Evolutionary conservation across 2,329 filamentous ascomycete genomes (phyloP).

Genomic region (Xylaria sp.): DNA sequence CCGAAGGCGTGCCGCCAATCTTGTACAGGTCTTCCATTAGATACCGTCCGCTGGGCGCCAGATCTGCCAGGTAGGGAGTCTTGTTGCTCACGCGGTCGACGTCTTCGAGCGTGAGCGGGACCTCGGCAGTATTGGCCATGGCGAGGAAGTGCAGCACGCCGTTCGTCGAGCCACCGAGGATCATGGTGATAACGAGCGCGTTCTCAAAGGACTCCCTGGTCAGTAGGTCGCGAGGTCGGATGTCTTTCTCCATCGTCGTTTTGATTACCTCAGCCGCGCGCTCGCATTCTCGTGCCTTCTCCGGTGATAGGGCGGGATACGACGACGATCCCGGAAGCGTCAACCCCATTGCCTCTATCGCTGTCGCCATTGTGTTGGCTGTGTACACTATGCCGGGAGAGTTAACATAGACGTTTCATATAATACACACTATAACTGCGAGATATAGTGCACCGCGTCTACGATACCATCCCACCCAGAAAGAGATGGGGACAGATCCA

Average conservation of each 20-base stretch:
- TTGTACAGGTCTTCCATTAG: slow-evolving; percentile 83
- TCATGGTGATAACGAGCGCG: slow-evolving; percentile 89
- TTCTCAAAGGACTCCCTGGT: slow-evolving; percentile 87
- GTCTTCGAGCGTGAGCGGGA: slow-evolving; percentile 81
- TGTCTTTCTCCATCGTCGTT: slow-evolving; percentile 82
- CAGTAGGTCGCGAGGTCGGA: slow-evolving; percentile 81
- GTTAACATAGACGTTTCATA: neutral
- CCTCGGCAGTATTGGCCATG: slow-evolving; percentile 86
- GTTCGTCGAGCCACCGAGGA: slow-evolving; percentile 90
- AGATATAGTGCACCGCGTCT: neutral
- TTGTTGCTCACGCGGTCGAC: slow-evolving; percentile 83
- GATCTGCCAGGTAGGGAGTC: slow-evolving; percentile 85
- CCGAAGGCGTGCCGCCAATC: slow-evolving; percentile 77
- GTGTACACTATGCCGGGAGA: slow-evolving; percentile 72
- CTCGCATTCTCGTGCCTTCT: slow-evolving; percentile 88
- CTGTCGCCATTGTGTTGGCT: slow-evolving; percentile 92
- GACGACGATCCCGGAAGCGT: slow-evolving; percentile 85
- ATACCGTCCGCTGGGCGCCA: slow-evolving; percentile 85
- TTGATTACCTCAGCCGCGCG: slow-evolving; percentile 82
- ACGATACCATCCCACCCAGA: neutral
- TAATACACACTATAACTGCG: neutral
- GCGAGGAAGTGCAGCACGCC: slow-evolving; percentile 89
- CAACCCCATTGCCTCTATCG: slow-evolving; percentile 88
- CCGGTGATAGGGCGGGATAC: slow-evolving; percentile 80
- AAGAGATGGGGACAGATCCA: too few relatives aligned